Evolutionary conservation across 179 eudicot genomes (phyloP).

Genomic region (Carnegiea gigantea): DNA sequence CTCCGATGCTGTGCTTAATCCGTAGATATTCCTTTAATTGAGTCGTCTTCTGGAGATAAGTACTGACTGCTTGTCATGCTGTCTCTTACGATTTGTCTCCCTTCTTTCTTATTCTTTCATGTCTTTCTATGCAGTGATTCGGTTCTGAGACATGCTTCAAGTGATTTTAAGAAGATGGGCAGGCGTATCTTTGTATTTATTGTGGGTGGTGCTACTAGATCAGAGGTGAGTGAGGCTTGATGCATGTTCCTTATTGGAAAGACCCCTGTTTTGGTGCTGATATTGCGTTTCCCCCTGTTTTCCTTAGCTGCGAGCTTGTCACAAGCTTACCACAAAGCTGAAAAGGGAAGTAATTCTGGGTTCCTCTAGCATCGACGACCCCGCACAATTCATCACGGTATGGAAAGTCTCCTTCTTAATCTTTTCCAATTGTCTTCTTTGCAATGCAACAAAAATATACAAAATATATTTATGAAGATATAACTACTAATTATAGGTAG

Average conservation of each 20-base stretch:
- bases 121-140: conserved; percentile 56
- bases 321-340: conserved; percentile 67
- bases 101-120: background rate
- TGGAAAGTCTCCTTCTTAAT: background rate
- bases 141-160: conserved; percentile 67
- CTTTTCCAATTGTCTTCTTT: background rate
- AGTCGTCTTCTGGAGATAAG: background rate
- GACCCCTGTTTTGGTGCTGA: conserved; percentile 1
- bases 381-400: conserved; percentile 85
- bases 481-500: too few species aligned
- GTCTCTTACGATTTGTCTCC: background rate
- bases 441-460: too few species aligned
- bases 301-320: conserved; percentile 70
- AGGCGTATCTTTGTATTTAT: conserved; percentile 79
- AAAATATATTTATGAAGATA: too few species aligned
- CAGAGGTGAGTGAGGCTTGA: conserved; percentile 53
- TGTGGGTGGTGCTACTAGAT: conserved; percentile 90
- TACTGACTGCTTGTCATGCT: background rate
- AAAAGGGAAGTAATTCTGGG: conserved; percentile 78
- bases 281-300: background rate
- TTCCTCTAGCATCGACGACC: conserved; percentile 87
- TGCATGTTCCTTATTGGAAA: background rate
- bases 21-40: background rate
- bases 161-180: conserved; percentile 81
- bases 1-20: background rate